These are phyloP conservation scores for Artemisia argyi DNA, from an alignment of 129 eudicot genomes.

Conservation along the genomic window DNA sequence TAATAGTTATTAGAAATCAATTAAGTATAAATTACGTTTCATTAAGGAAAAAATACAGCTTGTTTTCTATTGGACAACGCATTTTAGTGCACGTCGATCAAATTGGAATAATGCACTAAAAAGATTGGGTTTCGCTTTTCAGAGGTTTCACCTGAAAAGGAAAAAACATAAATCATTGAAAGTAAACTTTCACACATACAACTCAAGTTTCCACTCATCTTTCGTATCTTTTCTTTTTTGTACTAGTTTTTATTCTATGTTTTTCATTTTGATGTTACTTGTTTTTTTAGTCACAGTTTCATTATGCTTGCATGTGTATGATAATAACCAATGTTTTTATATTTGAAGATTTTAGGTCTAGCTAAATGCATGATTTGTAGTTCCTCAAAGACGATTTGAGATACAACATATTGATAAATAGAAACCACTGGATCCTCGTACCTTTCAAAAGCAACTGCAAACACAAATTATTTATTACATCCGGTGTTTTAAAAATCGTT, in stretches of 20 bases:
- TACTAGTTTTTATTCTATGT: neutral
- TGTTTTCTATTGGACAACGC: slow-evolving; percentile 24
- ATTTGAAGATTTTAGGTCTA: neutral
- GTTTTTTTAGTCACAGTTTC: neutral
- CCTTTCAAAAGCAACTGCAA: too few species aligned
- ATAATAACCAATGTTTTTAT: neutral
- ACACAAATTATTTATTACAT: too few species aligned
- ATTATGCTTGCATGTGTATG: neutral
- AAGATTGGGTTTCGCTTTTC: slow-evolving; percentile 28
- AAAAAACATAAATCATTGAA: slow-evolving; percentile 24
- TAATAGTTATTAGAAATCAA: neutral
- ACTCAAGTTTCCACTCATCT: slow-evolving; percentile 15
- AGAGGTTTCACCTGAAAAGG: slow-evolving; percentile 32
- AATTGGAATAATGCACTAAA: slow-evolving; percentile 29
- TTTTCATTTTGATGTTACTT: neutral
- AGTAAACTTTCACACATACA: slow-evolving; percentile 28
- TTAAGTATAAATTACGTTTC: neutral
- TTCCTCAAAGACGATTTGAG: neutral
- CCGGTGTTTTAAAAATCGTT: too few species aligned
- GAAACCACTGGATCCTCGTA: neutral
- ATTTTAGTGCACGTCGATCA: slow-evolving; percentile 9
- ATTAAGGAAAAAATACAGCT: neutral
- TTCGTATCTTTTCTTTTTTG: neutral
- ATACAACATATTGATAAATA: neutral
- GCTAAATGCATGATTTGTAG: neutral